A percentile compares a stretch with the other conserved stretches of the same genome.
phyloP scores from a whole-genome alignment of 306 rosid genomes.

The Biancaea sappan region DNA sequence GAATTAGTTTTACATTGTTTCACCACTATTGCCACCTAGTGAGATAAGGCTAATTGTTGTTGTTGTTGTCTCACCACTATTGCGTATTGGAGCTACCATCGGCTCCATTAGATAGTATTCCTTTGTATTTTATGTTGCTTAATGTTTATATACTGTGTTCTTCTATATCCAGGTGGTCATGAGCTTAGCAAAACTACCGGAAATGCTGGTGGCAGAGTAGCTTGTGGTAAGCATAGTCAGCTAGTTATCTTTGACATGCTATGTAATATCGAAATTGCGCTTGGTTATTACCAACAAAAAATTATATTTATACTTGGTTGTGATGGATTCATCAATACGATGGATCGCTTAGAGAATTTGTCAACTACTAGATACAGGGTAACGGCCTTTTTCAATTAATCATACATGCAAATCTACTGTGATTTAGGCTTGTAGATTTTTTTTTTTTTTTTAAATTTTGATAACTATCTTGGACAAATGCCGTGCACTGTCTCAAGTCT shows the following conservation, averaged over 20 bases:
- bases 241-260: background rate
- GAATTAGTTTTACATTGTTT: background rate
- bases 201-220: constrained; percentile 95
- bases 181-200: constrained; percentile 96
- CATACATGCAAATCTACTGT: background rate
- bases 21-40: too few species aligned
- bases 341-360: background rate
- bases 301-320: background rate
- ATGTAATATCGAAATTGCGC: background rate
- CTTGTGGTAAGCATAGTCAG: constrained; percentile 71
- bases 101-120: background rate
- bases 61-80: too few species aligned
- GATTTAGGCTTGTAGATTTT: background rate
- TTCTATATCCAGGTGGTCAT: constrained; percentile 67
- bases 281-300: background rate
- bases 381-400: background rate
- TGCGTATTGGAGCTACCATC: too few species aligned
- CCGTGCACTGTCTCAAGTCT: background rate
- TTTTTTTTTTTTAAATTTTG: background rate
- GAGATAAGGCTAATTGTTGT: too few species aligned
- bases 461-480: background rate
- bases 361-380: background rate
- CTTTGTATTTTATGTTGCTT: background rate
- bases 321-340: background rate
- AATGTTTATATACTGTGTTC: background rate